These are phyloP conservation scores for Epicoccum nigrum DNA, from an alignment of 2,329 filamentous ascomycete genomes.

Conservation along the genomic window DNA sequence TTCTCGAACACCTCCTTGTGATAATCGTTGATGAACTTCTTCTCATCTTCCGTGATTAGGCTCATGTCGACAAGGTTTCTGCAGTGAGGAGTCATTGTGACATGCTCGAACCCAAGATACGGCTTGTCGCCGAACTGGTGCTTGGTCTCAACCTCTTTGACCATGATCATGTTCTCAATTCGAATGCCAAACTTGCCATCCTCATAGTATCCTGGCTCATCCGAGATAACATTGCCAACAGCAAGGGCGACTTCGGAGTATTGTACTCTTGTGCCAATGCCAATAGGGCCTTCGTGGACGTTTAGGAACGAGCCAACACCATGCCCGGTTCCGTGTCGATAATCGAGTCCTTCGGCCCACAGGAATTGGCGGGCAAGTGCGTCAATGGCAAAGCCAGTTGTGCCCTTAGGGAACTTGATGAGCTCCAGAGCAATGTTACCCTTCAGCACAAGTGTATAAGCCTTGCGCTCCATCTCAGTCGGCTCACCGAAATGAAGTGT, in stretches of 20 bases:
- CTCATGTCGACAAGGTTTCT: constrained; percentile 79
- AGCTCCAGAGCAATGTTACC: constrained; percentile 88
- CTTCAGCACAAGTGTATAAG: constrained; percentile 94
- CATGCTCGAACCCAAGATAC: constrained; percentile 93
- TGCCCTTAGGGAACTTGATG: constrained; percentile 91
- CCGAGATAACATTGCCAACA: constrained; percentile 92
- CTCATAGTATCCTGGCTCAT: constrained; percentile 97
- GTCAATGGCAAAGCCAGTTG: constrained; percentile 91
- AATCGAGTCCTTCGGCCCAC: constrained; percentile 93
- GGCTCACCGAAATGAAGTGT: constrained; percentile 92
- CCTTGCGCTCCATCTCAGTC: constrained; percentile 79
- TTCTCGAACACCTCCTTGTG: constrained; percentile 81
- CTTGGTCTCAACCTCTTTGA: constrained; percentile 83
- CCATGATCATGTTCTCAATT: constrained; percentile 95
- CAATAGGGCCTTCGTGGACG: constrained; percentile 96
- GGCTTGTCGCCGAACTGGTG: constrained; percentile 92
- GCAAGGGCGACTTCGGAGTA: constrained; percentile 89
- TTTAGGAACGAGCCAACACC: constrained; percentile 95
- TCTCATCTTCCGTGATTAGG: constrained; percentile 76
- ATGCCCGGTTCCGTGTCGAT: constrained; percentile 94
- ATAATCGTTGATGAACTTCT: constrained; percentile 85
- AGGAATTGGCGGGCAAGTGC: constrained; percentile 86
- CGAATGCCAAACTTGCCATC: constrained; percentile 93
- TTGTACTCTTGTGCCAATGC: constrained; percentile 89
- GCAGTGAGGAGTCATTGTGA: constrained; percentile 96